Conservation (phyloP, 2,329 filamentous ascomycete species). For the Basipetospora chlamydospora region DNA sequence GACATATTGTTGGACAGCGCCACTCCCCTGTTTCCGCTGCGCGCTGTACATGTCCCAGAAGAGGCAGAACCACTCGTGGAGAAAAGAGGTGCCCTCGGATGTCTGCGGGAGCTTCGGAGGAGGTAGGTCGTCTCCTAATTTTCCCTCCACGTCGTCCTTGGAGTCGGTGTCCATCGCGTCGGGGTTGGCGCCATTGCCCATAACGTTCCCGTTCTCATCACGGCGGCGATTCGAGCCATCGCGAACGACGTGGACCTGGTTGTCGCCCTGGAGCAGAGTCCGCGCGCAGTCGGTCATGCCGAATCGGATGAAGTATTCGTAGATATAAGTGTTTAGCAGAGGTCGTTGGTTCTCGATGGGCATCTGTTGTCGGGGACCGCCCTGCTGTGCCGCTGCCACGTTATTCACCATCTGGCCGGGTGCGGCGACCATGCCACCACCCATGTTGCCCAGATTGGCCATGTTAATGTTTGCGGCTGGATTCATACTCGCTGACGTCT, state of each 20-base stretch:
- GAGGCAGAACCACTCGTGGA: slow-evolving; percentile 95
- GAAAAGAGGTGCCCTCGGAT: slow-evolving; percentile 60
- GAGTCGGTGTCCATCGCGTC: slow-evolving; percentile 71
- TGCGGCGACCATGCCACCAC: slow-evolving; percentile 42
- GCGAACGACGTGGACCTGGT: slow-evolving; percentile 52
- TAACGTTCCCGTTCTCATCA: slow-evolving; percentile 48
- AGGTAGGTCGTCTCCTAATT: slow-evolving; percentile 69
- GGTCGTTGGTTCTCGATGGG: slow-evolving; percentile 30
- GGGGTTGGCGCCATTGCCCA: slow-evolving; percentile 54
- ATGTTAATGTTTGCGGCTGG: slow-evolving; percentile 39
- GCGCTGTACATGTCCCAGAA: slow-evolving; percentile 95
- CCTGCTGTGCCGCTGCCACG: slow-evolving; percentile 18
- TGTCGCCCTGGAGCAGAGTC: slow-evolving; percentile 51
- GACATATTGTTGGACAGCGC: slow-evolving; percentile 60
- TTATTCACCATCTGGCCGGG: slow-evolving; percentile 56
- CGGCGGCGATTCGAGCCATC: slow-evolving; percentile 54
- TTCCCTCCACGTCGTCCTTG: slow-evolving; percentile 61
- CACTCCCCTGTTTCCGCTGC: slow-evolving; percentile 54
- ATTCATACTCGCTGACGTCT: slow-evolving; percentile 42
- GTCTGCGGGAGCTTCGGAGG: slow-evolving; percentile 53
- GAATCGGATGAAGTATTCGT: slow-evolving; percentile 81
- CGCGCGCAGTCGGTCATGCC: slow-evolving; percentile 74
- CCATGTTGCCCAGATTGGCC: slow-evolving; percentile 56
- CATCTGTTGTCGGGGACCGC: slow-evolving; percentile 3
- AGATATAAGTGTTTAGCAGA: slow-evolving; percentile 73